These are phyloP conservation scores for Calocera cornea DNA, from an alignment of 768 basidiomycete species.

Conservation along the genomic window DNA sequence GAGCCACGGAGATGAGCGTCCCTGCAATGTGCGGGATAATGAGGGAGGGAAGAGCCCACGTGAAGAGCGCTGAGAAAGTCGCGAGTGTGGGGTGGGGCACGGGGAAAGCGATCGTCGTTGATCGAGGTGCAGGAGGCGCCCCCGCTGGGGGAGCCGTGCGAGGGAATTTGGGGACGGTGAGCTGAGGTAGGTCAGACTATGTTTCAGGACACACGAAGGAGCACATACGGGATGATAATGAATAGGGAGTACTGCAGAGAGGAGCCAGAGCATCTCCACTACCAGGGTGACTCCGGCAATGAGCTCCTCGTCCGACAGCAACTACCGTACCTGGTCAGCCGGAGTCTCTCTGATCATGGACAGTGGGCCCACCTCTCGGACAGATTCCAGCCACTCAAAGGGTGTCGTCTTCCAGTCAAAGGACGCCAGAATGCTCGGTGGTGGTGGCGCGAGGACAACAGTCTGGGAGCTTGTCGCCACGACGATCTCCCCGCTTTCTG, in stretches of 20 bases:
- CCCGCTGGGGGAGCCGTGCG: background rate
- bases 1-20: background rate
- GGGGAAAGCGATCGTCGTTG: background rate
- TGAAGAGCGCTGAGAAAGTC: background rate
- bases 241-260: background rate
- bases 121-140: background rate
- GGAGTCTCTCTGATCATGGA: background rate
- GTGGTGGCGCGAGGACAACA: background rate
- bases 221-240: background rate
- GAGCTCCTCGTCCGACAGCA: background rate
- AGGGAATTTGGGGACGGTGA: background rate
- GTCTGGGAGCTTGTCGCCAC: background rate
- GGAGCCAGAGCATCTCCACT: background rate
- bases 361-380: background rate
- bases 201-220: background rate
- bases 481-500: background rate
- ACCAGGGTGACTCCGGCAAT: background rate
- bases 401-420: conserved; percentile 3
- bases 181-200: background rate
- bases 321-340: background rate
- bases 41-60: background rate
- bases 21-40: background rate
- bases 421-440: background rate
- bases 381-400: background rate
- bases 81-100: background rate